Evolutionary conservation across 1,139 yeast species (phyloP), one percentile per base, ranked within the genome.

Genomic region (Neolecta irregularis): DNA sequence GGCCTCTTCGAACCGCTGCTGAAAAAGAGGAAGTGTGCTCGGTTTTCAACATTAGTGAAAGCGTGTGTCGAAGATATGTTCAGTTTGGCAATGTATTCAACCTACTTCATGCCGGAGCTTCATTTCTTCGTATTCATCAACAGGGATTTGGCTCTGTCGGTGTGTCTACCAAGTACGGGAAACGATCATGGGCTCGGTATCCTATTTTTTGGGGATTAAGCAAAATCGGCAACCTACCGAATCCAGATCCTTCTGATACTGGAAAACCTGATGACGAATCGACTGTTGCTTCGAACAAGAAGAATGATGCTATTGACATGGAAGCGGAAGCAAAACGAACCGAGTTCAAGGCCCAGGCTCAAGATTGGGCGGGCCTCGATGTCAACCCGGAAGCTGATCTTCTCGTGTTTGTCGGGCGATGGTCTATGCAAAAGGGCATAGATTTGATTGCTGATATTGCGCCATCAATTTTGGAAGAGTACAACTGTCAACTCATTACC

Each of bases 341-440:
- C n/a, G 17, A 36, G 7, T 26, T 33, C 18, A 36, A 36, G 29
- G 36, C 33, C 11, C 41, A 39, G 26, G 39, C 40, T 3, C 41
- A 39, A 25, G 37, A 36, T 18, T 39, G 41, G 41, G 41, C 41
- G 9, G 37, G 37, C 29, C 34, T 39, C 5, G 37, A 33, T 11
- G 41, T 36, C 12, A 37, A 39, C 19, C 37, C 41, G 3, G 23
- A 33, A 4, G 39, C 41, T 4, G 39, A 39, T 17, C 33, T 39
- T 18, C 32, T 39, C 17, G 40, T 39, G 7, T 39, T 39, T 15
- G 41, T 39, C 9, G 41, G 41, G n/a, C 36, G 41, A 22, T 39
- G 41, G 41, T 39, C 41, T 13, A 33, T 36, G 35, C 41, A 39
- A 12, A 39, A 39, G 32, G 41, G 41, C 17, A 36, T 39, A 16